Percentiles rank a stretch among this genome's conserved stretches.
These are phyloP conservation scores for Nephromyces sp. DNA, from an alignment of 169 alveolate genomes.

Conservation along the genomic window DNA sequence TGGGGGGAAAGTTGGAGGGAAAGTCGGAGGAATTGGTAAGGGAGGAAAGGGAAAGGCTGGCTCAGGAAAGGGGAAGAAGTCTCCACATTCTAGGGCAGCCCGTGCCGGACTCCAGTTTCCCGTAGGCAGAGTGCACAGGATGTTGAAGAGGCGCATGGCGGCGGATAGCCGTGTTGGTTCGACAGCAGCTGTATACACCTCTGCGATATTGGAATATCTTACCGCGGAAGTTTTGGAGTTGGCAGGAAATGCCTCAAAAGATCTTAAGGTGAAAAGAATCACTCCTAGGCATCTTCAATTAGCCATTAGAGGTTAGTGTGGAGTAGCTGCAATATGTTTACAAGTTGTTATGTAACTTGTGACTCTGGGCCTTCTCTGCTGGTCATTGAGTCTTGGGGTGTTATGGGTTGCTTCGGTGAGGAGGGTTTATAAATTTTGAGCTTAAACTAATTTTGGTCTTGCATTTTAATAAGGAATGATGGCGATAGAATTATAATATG, in stretches of 20 bases:
- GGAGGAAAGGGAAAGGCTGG: constrained; percentile 39
- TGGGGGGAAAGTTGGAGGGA: constrained; percentile 47
- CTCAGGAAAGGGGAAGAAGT: constrained; percentile 67
- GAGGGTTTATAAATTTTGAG: no score
- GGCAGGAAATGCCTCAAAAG: constrained; percentile 99
- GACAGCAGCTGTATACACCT: constrained; percentile 98
- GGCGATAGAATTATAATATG: no score
- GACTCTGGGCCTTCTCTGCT: no score
- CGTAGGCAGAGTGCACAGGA: constrained; percentile 98
- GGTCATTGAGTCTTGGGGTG: no score
- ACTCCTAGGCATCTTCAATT: constrained; percentile 93
- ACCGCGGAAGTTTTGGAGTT: constrained; percentile 99
- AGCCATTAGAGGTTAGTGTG: constrained; percentile 61
- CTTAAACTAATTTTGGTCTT: no score
- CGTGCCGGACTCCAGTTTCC: constrained; percentile 99
- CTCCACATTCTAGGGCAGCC: constrained; percentile 95
- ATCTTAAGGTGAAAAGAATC: constrained; percentile 88
- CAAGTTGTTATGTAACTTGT: not conserved
- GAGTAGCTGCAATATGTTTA: not conserved
- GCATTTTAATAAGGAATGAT: no score
- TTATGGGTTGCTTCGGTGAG: no score
- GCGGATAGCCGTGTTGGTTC: constrained; percentile 96
- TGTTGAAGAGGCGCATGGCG: constrained; percentile 88
- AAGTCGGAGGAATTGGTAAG: constrained; percentile 40
- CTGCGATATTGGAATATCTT: constrained; percentile 97